Percentiles rank a stretch among this genome's conserved stretches.
These are phyloP conservation scores for Akanthomyces dipterigenus DNA, from an alignment of 2,329 filamentous ascomycete species.

Conservation along the genomic window DNA sequence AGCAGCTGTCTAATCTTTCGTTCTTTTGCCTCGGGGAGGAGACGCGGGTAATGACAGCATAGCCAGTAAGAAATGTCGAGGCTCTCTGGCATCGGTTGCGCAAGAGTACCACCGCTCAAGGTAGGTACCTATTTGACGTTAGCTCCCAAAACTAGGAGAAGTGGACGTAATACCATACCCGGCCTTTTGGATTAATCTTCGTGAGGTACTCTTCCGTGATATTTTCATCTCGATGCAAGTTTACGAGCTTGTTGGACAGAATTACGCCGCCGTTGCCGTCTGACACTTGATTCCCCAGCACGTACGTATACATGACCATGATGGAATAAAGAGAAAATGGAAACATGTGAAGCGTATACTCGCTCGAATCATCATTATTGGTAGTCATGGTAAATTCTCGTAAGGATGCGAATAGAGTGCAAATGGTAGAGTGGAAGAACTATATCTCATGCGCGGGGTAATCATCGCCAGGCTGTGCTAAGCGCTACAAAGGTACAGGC, in stretches of 20 bases:
- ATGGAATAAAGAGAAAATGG: conserved; percentile 11
- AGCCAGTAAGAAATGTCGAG: conserved; percentile 9
- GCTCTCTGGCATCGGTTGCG: conserved; percentile 1
- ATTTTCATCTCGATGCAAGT: conserved; percentile 11
- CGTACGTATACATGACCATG: conserved; percentile 9
- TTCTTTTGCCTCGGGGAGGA: not conserved
- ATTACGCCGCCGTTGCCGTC: not conserved
- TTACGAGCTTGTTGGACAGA: not conserved
- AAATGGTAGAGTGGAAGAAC: too few relatives aligned
- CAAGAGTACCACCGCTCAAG: not conserved
- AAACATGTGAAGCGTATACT: conserved; percentile 6
- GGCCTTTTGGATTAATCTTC: not conserved
- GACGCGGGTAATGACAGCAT: not conserved
- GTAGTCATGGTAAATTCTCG: too few relatives aligned
- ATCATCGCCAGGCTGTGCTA: too few relatives aligned
- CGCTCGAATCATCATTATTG: too few relatives aligned
- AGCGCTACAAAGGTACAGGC: too few relatives aligned
- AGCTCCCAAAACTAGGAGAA: not conserved
- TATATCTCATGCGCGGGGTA: too few relatives aligned
- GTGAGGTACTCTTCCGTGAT: not conserved
- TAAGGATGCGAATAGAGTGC: too few relatives aligned
- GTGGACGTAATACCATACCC: not conserved
- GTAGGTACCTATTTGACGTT: not conserved
- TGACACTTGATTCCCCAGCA: not conserved
- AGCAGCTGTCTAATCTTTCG: not conserved